phyloP scores from a whole-genome alignment of 2,329 filamentous ascomycete species.

The Cordyceps pruinosa region DNA sequence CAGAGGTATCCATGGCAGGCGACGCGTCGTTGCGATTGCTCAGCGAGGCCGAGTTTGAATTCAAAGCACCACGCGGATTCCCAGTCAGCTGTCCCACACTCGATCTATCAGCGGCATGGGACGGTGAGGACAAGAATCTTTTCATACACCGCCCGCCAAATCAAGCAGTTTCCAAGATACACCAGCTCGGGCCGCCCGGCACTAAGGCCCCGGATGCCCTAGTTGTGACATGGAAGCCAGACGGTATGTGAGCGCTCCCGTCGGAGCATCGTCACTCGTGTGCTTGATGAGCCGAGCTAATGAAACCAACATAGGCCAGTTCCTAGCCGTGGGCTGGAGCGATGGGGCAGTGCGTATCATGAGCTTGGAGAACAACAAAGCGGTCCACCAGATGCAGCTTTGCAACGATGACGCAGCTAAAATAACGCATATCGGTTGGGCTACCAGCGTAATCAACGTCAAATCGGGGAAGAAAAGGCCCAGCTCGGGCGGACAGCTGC shows the following conservation, averaged over 20 bases:
- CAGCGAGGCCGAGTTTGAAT: conserved; percentile 51
- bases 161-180: conserved; percentile 53
- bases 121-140: conserved; percentile 60
- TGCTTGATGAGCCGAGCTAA: conserved; percentile 13
- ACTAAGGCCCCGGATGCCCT: conserved; percentile 36
- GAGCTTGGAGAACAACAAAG: conserved; percentile 73
- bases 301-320: conserved; percentile 48
- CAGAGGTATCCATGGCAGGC: conserved; percentile 20
- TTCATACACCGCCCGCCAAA: conserved; percentile 73
- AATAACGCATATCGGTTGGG: conserved; percentile 50
- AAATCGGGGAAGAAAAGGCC: conserved; percentile 17
- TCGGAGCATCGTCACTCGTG: background rate
- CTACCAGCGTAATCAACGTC: conserved; percentile 34
- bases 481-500: background rate
- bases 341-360: conserved; percentile 73
- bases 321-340: conserved; percentile 76
- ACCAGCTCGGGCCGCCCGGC: conserved; percentile 35
- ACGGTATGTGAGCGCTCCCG: conserved; percentile 44
- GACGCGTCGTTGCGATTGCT: conserved; percentile 37
- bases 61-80: conserved; percentile 48
- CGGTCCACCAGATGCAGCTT: conserved; percentile 63
- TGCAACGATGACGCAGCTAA: conserved; percentile 35
- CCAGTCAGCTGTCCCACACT: conserved; percentile 76
- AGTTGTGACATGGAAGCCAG: conserved; percentile 57
- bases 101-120: conserved; percentile 69